Evolutionary conservation across 257 asterid genomes (phyloP), one percentile per base, ranked within the genome.

Genomic region (Leonotis leonurus): DNA sequence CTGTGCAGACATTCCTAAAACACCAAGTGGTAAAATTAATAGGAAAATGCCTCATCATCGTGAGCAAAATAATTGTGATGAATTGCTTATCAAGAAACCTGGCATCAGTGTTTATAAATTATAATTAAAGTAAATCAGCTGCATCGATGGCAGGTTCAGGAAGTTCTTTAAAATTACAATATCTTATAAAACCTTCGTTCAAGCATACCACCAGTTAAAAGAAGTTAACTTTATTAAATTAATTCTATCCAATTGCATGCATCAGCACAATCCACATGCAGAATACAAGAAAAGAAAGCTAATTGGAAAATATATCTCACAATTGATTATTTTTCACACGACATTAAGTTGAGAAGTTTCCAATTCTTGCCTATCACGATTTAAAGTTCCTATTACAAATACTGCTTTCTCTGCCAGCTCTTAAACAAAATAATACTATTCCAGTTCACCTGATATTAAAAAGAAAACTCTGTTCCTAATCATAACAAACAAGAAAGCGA

Each of bases 401-500:
- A 58, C 44, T 29, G 63, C 46, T 51, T 67, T 12, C n/a, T 53
- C 52, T 30, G 75, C 36, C 75, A 58, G 45, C 39, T 54, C 53
- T 60, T 36, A 41, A 37, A 62, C 60, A 45, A 58, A 54, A 64
- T 44, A 58, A 58, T 52, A 45, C 22, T 45, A 68, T 33, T 52
- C 62, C 30, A 56, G 16, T 44, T 64, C 71, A 39, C 16, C 67
- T 3, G 37, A 65, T 54, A 64, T 62, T n/a, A 21, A 43, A 36
- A 25, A 39, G 3, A 21, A 54, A 14, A 6, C 21, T 4, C 21
- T 17, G n/a, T n/a, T n/a, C n/a, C n/a, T n/a, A n/a, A n/a, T 6
- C 16, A 36, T 24, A 63, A 52, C 59, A 55, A 57, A 73, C 60
- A 68, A 33, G 75, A 76, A 44, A 68, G 60, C 56, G 77, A 67